Conservation (phyloP, 805 yeast species). For the Saccharomyces paradoxus region DNA sequence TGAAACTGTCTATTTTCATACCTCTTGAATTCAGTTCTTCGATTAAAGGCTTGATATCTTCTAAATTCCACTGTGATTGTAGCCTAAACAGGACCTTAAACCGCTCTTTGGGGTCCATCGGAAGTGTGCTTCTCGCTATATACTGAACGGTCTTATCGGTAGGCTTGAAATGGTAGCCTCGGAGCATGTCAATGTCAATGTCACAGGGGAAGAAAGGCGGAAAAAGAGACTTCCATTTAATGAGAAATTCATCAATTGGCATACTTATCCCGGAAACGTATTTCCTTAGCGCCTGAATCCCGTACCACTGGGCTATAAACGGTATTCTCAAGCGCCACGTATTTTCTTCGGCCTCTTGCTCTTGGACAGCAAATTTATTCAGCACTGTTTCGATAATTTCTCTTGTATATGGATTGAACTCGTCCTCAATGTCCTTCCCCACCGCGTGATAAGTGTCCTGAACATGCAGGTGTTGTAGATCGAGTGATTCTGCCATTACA, state of each 20-base stretch:
- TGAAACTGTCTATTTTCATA: conserved; percentile 47
- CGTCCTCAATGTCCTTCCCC: conserved; percentile 25
- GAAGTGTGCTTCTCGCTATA: conserved; percentile 42
- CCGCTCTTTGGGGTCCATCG: conserved; percentile 41
- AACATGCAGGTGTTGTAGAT: conserved; percentile 23
- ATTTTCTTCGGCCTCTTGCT: conserved; percentile 13
- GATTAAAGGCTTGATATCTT: conserved; percentile 56
- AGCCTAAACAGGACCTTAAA: conserved; percentile 44
- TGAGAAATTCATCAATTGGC: conserved; percentile 45
- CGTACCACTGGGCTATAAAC: conserved; percentile 53
- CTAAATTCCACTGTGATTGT: conserved; percentile 53
- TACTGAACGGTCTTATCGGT: conserved; percentile 42
- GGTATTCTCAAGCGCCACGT: conserved; percentile 35
- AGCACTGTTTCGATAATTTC: conserved; percentile 45
- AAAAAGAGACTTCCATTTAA: conserved; percentile 53
- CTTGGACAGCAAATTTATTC: conserved; percentile 34
- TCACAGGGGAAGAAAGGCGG: conserved; percentile 58
- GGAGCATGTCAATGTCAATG: conserved; percentile 44
- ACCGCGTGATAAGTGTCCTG: conserved; percentile 27
- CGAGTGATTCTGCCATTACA: conserved; percentile 31
- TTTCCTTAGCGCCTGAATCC: conserved; percentile 41
- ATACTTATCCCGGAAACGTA: conserved; percentile 28
- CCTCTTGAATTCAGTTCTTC: conserved; percentile 48
- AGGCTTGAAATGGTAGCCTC: conserved; percentile 50
- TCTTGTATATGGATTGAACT: conserved; percentile 28